Base-by-base conservation (phyloP, 2,329 filamentous ascomycete genomes). In the Atkinsonella texensis region DNA sequence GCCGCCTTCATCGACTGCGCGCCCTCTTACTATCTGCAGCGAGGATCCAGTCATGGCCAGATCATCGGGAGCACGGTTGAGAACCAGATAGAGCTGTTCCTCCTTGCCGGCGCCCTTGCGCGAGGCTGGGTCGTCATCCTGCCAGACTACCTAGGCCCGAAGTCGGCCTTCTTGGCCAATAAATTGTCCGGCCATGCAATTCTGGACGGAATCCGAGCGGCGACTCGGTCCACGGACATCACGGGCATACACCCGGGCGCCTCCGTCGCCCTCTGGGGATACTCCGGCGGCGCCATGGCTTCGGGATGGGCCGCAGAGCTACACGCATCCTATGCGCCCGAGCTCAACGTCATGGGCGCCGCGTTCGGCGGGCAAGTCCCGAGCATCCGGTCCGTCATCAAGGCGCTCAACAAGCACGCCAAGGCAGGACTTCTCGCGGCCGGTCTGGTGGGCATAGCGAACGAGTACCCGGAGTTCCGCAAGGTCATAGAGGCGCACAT, bases 111-210 rank as follows among this genome's bases (percentile, higher is more conserved):
- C 1, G 57, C 55, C 10, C 66, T 77, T 1, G 61, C 63, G 8
- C 50, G 64, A 55, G 73, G 73, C 7, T 76, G 72, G 72, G 62
- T 70, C 20, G 70, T 78, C 20, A 70, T 67, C 12, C 61, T 72
- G 65, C 72, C 74, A 0, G 75, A 77, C 55, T 71, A 67, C 50
- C 65, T 73, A 51, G 71, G 71, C 0, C 69, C 70, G 2, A 59
- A 61, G 15, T 71, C 70, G 1, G 65, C 70, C 2, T 76, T 72
- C 55, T 58, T 65, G 0, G 68, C 68, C 9, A 70, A 70, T 43
- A 60, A 63, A 6, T 61, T 68, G n/a, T 67, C 67, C 3, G 72
- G 70, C 0, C 64, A 74, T 38, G 66, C 68, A 0, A 69, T 66
- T n/a, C 62, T 74, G 12, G 69, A 76, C 55, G 66, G 67, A 5